A percentile compares a stretch with the other conserved stretches of the same genome.
phyloP scores from a whole-genome alignment of 2,329 filamentous ascomycete genomes.

The Metarhizium robertsii region DNA sequence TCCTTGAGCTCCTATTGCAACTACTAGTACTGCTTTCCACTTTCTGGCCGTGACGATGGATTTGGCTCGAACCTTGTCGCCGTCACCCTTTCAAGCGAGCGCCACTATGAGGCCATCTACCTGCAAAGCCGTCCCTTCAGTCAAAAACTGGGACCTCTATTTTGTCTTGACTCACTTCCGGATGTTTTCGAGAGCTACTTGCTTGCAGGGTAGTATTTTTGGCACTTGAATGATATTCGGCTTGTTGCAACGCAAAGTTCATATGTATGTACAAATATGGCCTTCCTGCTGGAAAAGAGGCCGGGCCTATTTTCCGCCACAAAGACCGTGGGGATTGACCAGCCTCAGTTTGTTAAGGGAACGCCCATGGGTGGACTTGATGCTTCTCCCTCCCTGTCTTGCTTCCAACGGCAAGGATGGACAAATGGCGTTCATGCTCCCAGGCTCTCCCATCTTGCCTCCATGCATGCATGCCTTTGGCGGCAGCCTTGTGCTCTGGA shows the following conservation, averaged over 20 bases:
- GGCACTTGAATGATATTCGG: not conserved
- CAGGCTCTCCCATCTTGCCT: not conserved
- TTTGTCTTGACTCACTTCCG: not conserved
- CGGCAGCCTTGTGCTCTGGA: not conserved
- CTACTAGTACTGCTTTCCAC: not conserved
- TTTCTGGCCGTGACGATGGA: not conserved
- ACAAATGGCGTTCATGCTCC: not conserved
- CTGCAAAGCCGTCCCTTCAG: not conserved
- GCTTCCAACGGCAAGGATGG: conserved; percentile 18
- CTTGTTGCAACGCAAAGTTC: not conserved
- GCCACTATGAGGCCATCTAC: not conserved
- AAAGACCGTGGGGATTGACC: conserved; percentile 4
- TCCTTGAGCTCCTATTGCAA: not conserved
- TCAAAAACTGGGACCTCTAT: not conserved
- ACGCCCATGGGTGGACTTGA: conserved; percentile 15
- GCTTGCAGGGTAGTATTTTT: not conserved
- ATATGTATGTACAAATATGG: too few relatives aligned
- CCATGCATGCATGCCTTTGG: not conserved
- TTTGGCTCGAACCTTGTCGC: not conserved
- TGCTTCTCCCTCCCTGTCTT: conserved; percentile 22
- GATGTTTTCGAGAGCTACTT: not conserved
- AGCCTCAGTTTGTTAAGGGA: conserved; percentile 10
- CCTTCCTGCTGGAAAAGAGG: conserved; percentile 2
- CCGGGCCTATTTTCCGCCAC: not conserved
- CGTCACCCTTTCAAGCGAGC: not conserved